phyloP scores from a whole-genome alignment of 225 moss, liverwort and hornwort species.

The Bryum argenteum region DNA sequence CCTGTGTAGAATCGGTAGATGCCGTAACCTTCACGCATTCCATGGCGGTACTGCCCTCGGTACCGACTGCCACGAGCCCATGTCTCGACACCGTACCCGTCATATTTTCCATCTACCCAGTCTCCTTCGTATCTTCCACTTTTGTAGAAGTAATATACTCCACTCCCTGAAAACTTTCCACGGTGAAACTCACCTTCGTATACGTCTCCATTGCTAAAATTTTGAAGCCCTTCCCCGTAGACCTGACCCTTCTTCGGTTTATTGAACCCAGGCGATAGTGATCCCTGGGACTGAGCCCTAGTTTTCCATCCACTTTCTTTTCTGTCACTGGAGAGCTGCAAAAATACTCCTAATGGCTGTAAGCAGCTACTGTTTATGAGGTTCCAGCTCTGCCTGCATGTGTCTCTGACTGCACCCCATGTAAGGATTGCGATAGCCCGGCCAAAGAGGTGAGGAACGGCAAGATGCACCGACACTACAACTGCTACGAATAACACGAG shows the following conservation, averaged over 20 bases:
- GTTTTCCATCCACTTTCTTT: conserved; percentile 61
- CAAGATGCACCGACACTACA: conserved; percentile 72
- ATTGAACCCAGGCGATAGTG: conserved; percentile 54
- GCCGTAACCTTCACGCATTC: conserved; percentile 87
- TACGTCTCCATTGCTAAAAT: conserved; percentile 91
- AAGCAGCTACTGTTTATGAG: conserved; percentile 63
- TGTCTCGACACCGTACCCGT: conserved; percentile 90
- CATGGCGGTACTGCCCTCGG: conserved; percentile 84
- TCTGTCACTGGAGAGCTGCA: conserved; percentile 65
- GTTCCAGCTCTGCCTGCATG: conserved; percentile 72
- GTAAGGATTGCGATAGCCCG: conserved; percentile 51
- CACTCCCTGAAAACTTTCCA: conserved; percentile 83
- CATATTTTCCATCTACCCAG: conserved; percentile 96
- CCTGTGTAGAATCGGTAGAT: conserved; percentile 94
- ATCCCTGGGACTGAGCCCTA: conserved; percentile 51
- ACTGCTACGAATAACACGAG: conserved; percentile 80
- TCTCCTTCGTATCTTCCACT: conserved; percentile 97
- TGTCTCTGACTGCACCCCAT: conserved; percentile 55
- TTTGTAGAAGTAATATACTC: conserved; percentile 92
- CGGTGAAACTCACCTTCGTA: conserved; percentile 90
- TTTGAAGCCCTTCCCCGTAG: conserved; percentile 80
- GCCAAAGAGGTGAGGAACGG: conserved; percentile 71
- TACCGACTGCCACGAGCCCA: conserved; percentile 97
- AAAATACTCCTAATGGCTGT: conserved; percentile 68
- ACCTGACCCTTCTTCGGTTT: conserved; percentile 62